Evolutionary conservation across 352 stramenopile species (phyloP), one percentile per base, ranked within the genome.

Genomic region (Phytophthora sojae): DNA sequence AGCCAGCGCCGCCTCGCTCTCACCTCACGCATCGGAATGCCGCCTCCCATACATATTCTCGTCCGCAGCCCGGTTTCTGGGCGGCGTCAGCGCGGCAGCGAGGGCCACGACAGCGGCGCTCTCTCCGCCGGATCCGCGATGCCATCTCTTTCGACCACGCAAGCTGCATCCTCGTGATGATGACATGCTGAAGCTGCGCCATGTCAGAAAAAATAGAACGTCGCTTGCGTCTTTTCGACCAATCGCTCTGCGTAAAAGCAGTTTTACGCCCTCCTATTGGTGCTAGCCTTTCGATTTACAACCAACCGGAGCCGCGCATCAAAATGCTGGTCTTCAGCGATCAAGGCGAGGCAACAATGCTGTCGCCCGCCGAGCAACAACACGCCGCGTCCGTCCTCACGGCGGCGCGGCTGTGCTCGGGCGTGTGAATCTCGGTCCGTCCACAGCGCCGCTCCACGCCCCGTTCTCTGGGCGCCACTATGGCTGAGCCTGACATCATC

Each of bases 401-500:
- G 37, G 15, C 37, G 14, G 37, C 37, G 37, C 37, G 37, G 37
- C 37, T 45, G 37, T 19, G 37, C 37, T 45, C 37, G 12, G 15
- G 37, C 14, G 17, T 12, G 37, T 66, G 26, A 44, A 65, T 73
- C 60, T 63, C 23, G n/a, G 58, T 47, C n/a, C 15, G 26, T 62
- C 60, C 45, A 45, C 35, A 2, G 35, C 35, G 37, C 55, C 21
- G 19, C 50, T 35, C 23, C 17, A 14, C n/a, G 39, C 44, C 12
- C 51, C 15, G 15, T 17, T 45, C 29, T 61, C 64, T 71, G 59
- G 55, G 1, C 30, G 37, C 30, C 55, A 64, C 25, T 77, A 71
- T 76, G 26, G 29, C 9, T 29, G 5, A 1, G 51, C 62, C 71
- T 82, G 75, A 80, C 75, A 80, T 82, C 75, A 82, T 76, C 67